Conservation (phyloP, 73 alveolate species). For the Durusdinium trenchii region DNA sequence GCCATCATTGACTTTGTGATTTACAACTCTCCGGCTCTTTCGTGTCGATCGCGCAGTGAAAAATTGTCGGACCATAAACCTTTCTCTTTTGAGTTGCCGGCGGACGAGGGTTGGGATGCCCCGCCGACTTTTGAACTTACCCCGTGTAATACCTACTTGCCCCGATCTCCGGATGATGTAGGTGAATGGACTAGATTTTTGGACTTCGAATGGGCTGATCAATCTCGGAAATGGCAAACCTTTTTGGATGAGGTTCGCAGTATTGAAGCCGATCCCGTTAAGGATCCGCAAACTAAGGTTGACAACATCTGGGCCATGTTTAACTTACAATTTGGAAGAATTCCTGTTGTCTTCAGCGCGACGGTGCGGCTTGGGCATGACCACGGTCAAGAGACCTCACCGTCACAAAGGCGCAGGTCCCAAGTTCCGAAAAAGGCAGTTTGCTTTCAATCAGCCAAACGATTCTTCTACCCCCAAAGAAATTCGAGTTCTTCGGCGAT, state of each 20-base stretch:
- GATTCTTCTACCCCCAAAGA: not conserved
- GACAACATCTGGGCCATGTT: not conserved
- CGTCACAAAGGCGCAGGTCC: not conserved
- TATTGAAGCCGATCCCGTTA: not conserved
- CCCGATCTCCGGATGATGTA: not conserved
- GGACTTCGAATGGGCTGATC: not conserved
- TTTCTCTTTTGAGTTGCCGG: not conserved
- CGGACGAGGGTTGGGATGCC: not conserved
- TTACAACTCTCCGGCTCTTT: not conserved
- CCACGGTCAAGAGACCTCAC: not conserved
- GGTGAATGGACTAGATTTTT: not conserved
- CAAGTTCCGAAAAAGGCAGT: not conserved
- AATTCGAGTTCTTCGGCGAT: not conserved
- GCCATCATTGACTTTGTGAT: not conserved
- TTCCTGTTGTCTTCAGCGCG: not conserved
- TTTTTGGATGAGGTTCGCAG: not conserved
- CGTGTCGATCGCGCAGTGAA: not conserved
- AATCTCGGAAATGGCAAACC: not conserved
- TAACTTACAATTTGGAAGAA: not conserved
- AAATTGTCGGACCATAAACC: not conserved
- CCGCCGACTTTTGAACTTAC: not conserved
- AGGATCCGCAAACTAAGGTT: not conserved
- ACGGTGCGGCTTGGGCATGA: not conserved
- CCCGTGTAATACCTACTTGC: not conserved
- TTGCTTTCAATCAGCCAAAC: not conserved